Base-by-base conservation (phyloP, 306 rosid species). In the Malus asiatica region DNA sequence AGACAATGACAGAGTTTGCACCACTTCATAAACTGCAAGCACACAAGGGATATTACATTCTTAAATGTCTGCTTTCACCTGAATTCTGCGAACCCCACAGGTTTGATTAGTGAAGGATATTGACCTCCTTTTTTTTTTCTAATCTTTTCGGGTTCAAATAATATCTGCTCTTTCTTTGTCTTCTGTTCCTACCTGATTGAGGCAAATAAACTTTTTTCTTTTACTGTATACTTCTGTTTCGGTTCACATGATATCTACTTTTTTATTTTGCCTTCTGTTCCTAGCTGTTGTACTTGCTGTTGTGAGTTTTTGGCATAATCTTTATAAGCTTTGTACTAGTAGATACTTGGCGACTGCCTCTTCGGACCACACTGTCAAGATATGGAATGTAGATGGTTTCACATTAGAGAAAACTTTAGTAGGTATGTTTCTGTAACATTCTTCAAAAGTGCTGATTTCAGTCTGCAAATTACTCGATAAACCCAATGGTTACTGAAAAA, bases 1-100 rank as follows among this genome's bases (percentile, higher is more conserved):
- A 96, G 98, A 96, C 98, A 68, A 89, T 88, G 98, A 92, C 99
- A 82, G 92, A 96, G 83, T 96, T 96, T 84, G 97, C 90, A 84
- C 99, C 99, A 59, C 98, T 92, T 83, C 99, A 96, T 87, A 92
- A 96, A 83, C 90, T 96, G 79, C 98, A 96, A 96, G 99, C 99
- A 45, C 99, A 96, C 84, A 77, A 76, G 76, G 98, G 96, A 77
- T 7, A 8, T 38, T 88, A 90, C 90, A 96, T 96, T 80, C 99
- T 96, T 78, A 92, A 96, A 81, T 96, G 98, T 83, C 96, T 96
- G 58, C 88, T 96, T 72, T 96, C 99, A 68, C 99, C 99, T 0
- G 99, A 96, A 78, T 92, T 96, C 83, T 92, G 98, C 78, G 99
- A 96, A 76, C 98, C 97, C 78, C 93, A 90, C 84, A 89, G 97